Conservation (phyloP, 768 basidiomycete genomes). For the Chiua virens region DNA sequence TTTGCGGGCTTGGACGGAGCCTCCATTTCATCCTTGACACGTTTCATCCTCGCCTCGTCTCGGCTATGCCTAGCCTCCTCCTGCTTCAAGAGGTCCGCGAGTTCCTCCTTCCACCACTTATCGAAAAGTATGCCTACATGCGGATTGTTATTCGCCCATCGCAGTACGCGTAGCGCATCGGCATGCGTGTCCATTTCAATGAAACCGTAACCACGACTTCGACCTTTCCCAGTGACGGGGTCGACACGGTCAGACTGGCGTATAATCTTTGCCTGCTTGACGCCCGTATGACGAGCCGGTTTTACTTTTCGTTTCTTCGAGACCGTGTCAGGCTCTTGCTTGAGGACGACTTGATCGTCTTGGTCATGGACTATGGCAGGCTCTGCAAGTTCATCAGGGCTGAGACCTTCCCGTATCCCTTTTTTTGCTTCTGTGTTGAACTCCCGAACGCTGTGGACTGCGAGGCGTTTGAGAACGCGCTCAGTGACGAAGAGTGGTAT, state of each 20-base stretch:
- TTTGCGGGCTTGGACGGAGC: slow-evolving; percentile 37
- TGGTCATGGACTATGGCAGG: slow-evolving; percentile 30
- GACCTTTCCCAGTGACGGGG: slow-evolving; percentile 79
- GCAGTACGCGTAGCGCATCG: slow-evolving; percentile 85
- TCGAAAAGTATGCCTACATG: slow-evolving; percentile 63
- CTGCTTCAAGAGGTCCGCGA: slow-evolving; percentile 52
- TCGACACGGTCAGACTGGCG: slow-evolving; percentile 90
- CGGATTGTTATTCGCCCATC: slow-evolving; percentile 93
- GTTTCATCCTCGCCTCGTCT: slow-evolving; percentile 53
- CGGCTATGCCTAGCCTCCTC: slow-evolving; percentile 50
- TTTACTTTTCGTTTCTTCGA: slow-evolving; percentile 25
- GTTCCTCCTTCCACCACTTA: slow-evolving; percentile 86
- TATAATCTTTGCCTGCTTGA: slow-evolving; percentile 92
- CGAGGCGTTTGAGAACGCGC: slow-evolving; percentile 84
- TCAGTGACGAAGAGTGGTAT: slow-evolving; percentile 90
- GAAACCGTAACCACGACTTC: slow-evolving; percentile 95
- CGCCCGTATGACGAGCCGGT: slow-evolving; percentile 42
- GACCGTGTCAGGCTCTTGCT: slow-evolving; percentile 21
- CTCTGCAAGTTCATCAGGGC: slow-evolving; percentile 68
- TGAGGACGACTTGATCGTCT: slow-evolving; percentile 29
- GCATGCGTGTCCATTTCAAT: slow-evolving; percentile 85
- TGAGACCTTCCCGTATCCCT: slow-evolving; percentile 59
- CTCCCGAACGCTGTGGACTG: slow-evolving; percentile 71
- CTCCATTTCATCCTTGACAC: slow-evolving; percentile 56
- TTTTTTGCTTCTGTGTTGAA: slow-evolving; percentile 80